These are phyloP conservation scores for Salvia rosmarinus DNA, from an alignment of 257 asterid species.

Conservation along the genomic window DNA sequence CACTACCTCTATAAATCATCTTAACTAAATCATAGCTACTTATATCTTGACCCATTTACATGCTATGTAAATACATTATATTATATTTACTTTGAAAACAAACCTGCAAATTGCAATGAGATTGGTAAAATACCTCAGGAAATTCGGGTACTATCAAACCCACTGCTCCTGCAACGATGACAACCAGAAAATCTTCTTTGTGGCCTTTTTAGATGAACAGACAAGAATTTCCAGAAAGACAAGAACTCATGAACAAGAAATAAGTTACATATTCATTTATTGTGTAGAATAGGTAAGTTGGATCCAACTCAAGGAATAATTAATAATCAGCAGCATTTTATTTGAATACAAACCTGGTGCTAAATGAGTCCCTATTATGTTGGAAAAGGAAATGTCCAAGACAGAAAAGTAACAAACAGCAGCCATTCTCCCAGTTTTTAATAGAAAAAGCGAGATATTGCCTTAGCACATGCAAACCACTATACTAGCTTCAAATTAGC, in stretches of 20 bases:
- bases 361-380: conserved; percentile 51
- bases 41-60: neutral
- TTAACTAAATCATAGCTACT: conserved; percentile 29
- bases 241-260: neutral
- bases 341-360: conserved; percentile 34
- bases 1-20: conserved; percentile 42
- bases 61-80: neutral
- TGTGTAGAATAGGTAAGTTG: conserved; percentile 31
- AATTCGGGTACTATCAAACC: neutral
- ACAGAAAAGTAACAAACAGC: conserved; percentile 40
- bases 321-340: conserved; percentile 24
- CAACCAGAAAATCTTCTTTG: neutral
- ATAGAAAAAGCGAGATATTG: conserved; percentile 38
- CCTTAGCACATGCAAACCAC: conserved; percentile 54
- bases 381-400: conserved; percentile 45
- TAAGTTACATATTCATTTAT: neutral
- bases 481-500: conserved; percentile 37
- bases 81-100: neutral
- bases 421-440: conserved; percentile 40
- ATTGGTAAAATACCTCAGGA: neutral
- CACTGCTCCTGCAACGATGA: neutral
- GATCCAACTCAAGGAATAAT: conserved; percentile 29
- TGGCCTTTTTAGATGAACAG: neutral
- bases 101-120: neutral
- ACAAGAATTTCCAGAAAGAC: neutral